Conservation (phyloP, 2,329 filamentous ascomycete genomes). For the Paraphoma sp. region DNA sequence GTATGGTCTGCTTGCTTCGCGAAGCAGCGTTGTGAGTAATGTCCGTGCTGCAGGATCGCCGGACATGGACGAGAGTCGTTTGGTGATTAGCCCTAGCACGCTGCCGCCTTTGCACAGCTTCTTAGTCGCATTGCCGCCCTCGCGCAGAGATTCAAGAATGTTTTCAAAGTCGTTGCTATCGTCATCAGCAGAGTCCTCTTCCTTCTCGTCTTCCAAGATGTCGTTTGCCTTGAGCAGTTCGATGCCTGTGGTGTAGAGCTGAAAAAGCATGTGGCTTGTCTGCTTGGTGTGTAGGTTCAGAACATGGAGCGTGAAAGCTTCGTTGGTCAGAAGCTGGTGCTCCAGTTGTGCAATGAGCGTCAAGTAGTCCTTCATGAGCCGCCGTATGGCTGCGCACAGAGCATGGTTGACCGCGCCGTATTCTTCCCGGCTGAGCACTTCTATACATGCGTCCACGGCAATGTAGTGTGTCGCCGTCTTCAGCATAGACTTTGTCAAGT, state of each 20-base stretch:
- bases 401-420: slow-evolving; percentile 96
- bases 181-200: slow-evolving; percentile 70
- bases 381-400: slow-evolving; percentile 91
- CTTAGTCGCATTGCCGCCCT: slow-evolving; percentile 85
- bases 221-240: slow-evolving; percentile 89
- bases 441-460: slow-evolving; percentile 89
- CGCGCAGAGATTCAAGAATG: slow-evolving; percentile 86
- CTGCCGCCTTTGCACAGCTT: slow-evolving; percentile 97
- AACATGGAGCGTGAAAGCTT: slow-evolving; percentile 89
- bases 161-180: slow-evolving; percentile 88
- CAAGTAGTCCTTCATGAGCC: slow-evolving; percentile 90
- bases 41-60: slow-evolving; percentile 88
- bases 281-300: slow-evolving; percentile 90
- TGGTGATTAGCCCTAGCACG: slow-evolving; percentile 86
- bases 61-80: slow-evolving; percentile 84
- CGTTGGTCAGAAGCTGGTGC: slow-evolving; percentile 87
- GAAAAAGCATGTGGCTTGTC: slow-evolving; percentile 88
- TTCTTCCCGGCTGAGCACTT: slow-evolving; percentile 90
- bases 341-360: slow-evolving; percentile 93
- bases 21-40: slow-evolving; percentile 79
- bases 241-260: slow-evolving; percentile 78
- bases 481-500: slow-evolving; percentile 86
- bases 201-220: slow-evolving; percentile 77
- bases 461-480: slow-evolving; percentile 94
- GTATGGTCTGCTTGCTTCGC: slow-evolving; percentile 90